phyloP scores from a whole-genome alignment of 2,329 filamentous ascomycete genomes.

The Diplodia scrobiculata region DNA sequence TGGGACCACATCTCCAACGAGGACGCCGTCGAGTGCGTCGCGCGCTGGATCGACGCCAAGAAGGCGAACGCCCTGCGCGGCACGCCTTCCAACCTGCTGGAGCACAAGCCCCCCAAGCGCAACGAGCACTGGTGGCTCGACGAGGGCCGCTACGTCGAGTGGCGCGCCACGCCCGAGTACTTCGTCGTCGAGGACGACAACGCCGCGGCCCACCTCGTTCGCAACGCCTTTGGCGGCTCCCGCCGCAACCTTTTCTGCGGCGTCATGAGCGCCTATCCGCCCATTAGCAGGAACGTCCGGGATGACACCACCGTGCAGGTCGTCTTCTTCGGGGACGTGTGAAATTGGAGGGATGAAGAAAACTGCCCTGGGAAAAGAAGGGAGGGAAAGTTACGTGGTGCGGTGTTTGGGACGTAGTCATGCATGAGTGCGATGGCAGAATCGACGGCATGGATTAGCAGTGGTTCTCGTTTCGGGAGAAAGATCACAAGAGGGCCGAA shows the following conservation, averaged over 20 bases:
- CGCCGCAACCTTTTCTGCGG: constrained; percentile 46
- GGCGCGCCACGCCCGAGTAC: constrained; percentile 47
- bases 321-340: constrained; percentile 54
- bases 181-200: constrained; percentile 57
- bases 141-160: constrained; percentile 39
- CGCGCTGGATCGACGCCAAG: constrained; percentile 56
- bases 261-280: constrained; percentile 42
- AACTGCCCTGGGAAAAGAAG: background rate
- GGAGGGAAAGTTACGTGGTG: background rate
- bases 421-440: background rate
- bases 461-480: background rate
- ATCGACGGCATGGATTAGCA: background rate
- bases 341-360: background rate
- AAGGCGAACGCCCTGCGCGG: constrained; percentile 29
- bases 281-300: constrained; percentile 45
- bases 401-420: background rate
- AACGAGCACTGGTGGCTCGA: constrained; percentile 32
- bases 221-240: constrained; percentile 57
- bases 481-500: background rate
- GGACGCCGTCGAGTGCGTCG: constrained; percentile 61
- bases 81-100: constrained; percentile 16
- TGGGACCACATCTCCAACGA: constrained; percentile 64
- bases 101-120: background rate
- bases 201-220: constrained; percentile 55
- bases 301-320: constrained; percentile 59